Percentiles rank a stretch among this genome's conserved stretches.
phyloP scores from a whole-genome alignment of 1,139 yeast genomes.

The Pichia inconspicua region DNA sequence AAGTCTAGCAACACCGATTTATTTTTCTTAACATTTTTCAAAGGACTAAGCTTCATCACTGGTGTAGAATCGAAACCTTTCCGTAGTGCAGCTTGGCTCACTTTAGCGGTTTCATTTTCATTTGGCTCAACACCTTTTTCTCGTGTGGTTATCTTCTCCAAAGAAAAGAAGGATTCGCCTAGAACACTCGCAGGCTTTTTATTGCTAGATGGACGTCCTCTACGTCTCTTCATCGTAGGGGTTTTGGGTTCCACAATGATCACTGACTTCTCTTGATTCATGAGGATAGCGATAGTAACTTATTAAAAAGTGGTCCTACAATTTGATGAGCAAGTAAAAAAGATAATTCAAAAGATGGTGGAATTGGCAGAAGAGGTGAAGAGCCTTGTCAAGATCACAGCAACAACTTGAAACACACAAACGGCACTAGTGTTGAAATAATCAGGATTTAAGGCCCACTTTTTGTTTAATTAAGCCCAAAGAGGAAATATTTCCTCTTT shows the following conservation, averaged over 20 bases:
- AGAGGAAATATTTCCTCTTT: background rate
- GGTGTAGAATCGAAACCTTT: conserved; percentile 29
- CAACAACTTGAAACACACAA: background rate
- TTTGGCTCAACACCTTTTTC: conserved; percentile 3
- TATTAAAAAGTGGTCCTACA: background rate
- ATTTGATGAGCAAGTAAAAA: background rate
- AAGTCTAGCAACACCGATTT: conserved; percentile 5
- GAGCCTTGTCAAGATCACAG: background rate
- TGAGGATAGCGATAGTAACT: background rate
- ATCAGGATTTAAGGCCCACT: background rate
- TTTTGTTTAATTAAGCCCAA: background rate
- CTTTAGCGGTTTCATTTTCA: conserved; percentile 5
- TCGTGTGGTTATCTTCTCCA: conserved; percentile 10
- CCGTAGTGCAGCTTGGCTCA: conserved; percentile 17
- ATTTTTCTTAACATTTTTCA: conserved; percentile 9
- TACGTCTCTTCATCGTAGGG: conserved; percentile 21
- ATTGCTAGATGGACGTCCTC: conserved; percentile 27
- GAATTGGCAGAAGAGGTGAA: background rate
- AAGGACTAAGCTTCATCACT: conserved; percentile 29
- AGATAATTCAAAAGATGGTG: background rate
- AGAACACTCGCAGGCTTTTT: conserved; percentile 14
- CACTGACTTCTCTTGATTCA: background rate
- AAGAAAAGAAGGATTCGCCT: conserved; percentile 22
- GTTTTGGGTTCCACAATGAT: conserved; percentile 5
- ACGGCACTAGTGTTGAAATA: background rate